Evolutionary conservation across 1,284 basidiomycete genomes (phyloP), one percentile per base, ranked within the genome.

Genomic region (Papiliotrema terrestris): DNA sequence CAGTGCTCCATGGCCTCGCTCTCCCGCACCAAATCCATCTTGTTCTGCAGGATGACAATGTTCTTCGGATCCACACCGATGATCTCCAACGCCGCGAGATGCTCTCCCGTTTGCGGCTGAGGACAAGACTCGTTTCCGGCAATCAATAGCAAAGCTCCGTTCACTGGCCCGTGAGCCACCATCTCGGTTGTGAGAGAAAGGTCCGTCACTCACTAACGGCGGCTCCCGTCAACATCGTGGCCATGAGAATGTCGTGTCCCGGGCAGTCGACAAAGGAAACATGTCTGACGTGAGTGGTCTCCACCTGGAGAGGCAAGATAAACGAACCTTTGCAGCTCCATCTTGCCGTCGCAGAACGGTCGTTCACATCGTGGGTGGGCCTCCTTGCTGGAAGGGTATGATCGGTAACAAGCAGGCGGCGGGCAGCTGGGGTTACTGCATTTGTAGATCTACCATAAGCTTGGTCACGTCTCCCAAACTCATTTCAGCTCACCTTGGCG

Each of bases 181-280:
- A n/a, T 9, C 9, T 38, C 2, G 22, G 19, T 32, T 8, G 20
- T 51, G 2, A 11, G 11, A 6, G 5, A 32, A 5, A 32, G 5
- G 6, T 17, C 9, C 14, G 20, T 13, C 36, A 72, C 71, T 62
- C 57, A 72, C 71, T 94, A 82, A 98, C 95, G 23, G 96, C 96
- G 41, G 95, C 95, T 78, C 95, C 95, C 83, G 98, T 98, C 69
- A 98, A 83, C 96, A 98, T 98, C 66, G 95, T 98, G 56, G 95
- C 95, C 95, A 98, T 98, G 76, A 98, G 77, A 78, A 83, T 83
- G 72, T 94, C 91, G 83, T 94, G 91, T 63, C 91, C 91, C 1
- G 91, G 91, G 73, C 91, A 92, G 61, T 75, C 72, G 73, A 98
- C 95, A 76, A 98, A 98, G 1, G 95, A 98, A 67, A 98, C 91